Evolutionary conservation across 257 asterid species (phyloP), one percentile per base, ranked within the genome.

Genomic region (Solanum corneliomulleri): DNA sequence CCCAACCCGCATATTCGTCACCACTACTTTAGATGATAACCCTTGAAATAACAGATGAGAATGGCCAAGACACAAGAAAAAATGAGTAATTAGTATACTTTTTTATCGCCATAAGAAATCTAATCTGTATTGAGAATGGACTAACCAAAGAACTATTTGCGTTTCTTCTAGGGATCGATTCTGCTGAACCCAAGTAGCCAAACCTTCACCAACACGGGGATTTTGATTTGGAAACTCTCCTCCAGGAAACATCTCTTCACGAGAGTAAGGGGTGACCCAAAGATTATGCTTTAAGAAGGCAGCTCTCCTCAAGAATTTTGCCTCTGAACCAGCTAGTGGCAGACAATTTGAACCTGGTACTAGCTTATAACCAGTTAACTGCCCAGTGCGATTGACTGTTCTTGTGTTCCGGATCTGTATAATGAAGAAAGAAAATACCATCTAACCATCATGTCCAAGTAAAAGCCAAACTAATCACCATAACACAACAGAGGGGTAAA

Each of bases 291-390:
- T 96, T 92, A 96, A 85, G 89, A 96, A 96, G 70, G 97, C 96
- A 87, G 99, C 99, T 89, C 99, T 94, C 88, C 98, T 94, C 89
- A 96, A 85, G 88, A 96, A 96, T 88, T 94, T 96, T 33, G 99
- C 99, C 92, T 96, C 96, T 5, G 96, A 94, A 69, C 98, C 98
- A 74, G 99, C 98, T 90, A 96, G 83, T 7, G 99, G 99, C 91
- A 94, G 89, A 90, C 98, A 95, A 89, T 95, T 96, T 42, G 99
- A 91, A 88, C 98, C 98, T 82, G 99, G 99, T 25, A 96, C 98
- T 86, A 96, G 86, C 89, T 94, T 95, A 92, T 93, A 96, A 89
- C 99, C 98, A 9, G 99, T 96, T 87, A 92, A 90, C 82, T 96
- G 96, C 72, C 99, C 99, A 49, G 94, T 93, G 90, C 99, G 92